Base-by-base conservation (phyloP, 441 rosid genomes). In the Theobroma grandiflorum region DNA sequence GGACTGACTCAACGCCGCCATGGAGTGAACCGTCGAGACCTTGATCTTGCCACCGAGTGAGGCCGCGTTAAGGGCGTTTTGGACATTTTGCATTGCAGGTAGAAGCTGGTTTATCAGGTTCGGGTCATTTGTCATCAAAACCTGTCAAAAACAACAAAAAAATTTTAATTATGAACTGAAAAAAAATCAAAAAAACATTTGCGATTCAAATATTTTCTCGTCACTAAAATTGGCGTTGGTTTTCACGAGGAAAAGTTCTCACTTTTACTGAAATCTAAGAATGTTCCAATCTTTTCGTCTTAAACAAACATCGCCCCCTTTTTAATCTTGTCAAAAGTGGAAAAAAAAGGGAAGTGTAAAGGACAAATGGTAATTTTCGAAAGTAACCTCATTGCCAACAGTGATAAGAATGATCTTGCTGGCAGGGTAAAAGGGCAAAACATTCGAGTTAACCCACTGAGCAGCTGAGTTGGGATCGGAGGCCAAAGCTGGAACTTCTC, bases 1-100 rank as follows among this genome's bases (percentile, higher is more conserved):
- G 40, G 98, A 94, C 70, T 72, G 89, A 64, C 90, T 80, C 83
- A 96, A 81, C 52, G 92, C 87, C 78, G 97, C 83, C 98, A 96
- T 96, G 8, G 98, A 84, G 79, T 96, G 98, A 26, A 96, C 98
- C 9, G 99, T 88, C 3, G 99, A 96, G 14, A 96, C 98, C 89
- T 90, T 90, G n/a, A 96, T 84, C 80, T 94, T 93, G 33, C 95
- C 97, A 10, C 95, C 95, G 59, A 94, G 88, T 3, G 92, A 87
- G 53, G 82, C 95, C 55, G 91, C 74, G 71, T 81, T 88, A 7
- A 94, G 90, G 12, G 97, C 98, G 33, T 82, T 88, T 68, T 92
- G 91, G 85, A 96, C 79, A 76, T 96, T 94, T 81, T 86, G 87
- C 98, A 96, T 90, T 18, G 99, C 97, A 43, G 98, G 98, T 0